Conservation (phyloP, 805 yeast genomes). For the Kodamaea leandrae region DNA sequence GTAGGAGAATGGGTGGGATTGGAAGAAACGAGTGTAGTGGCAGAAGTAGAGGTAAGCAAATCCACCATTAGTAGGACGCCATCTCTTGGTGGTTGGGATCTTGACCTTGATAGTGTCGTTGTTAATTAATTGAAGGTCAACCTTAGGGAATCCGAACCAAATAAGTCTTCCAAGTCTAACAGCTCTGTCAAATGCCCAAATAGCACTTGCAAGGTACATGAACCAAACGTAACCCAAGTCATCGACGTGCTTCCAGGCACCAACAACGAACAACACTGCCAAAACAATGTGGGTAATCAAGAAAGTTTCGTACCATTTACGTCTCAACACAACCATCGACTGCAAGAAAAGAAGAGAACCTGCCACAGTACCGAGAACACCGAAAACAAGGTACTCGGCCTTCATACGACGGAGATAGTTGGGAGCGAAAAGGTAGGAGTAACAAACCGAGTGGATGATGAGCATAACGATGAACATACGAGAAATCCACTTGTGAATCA, state of each 20-base stretch:
- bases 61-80: slow-evolving; percentile 60
- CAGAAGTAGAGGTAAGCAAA: slow-evolving; percentile 57
- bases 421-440: slow-evolving; percentile 17
- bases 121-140: slow-evolving; percentile 40
- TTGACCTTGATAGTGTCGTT: slow-evolving; percentile 49
- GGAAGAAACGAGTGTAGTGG: slow-evolving; percentile 49
- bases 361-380: slow-evolving; percentile 37
- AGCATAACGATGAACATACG: slow-evolving; percentile 29
- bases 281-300: slow-evolving; percentile 31
- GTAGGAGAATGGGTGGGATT: slow-evolving; percentile 67
- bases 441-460: slow-evolving; percentile 32
- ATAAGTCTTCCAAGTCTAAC: slow-evolving; percentile 45
- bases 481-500: slow-evolving; percentile 46
- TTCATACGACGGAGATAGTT: neutral
- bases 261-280: slow-evolving; percentile 44
- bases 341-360: slow-evolving; percentile 32
- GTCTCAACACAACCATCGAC: slow-evolving; percentile 32
- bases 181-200: slow-evolving; percentile 54
- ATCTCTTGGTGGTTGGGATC: slow-evolving; percentile 50
- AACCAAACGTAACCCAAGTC: slow-evolving; percentile 30
- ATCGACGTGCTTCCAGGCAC: slow-evolving; percentile 47
- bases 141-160: slow-evolving; percentile 42
- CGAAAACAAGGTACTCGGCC: slow-evolving; percentile 15
- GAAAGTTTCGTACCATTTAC: slow-evolving; percentile 38
- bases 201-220: slow-evolving; percentile 32